Base-by-base conservation (phyloP, 768 basidiomycete species). In the Podaxis carcinomalis region DNA sequence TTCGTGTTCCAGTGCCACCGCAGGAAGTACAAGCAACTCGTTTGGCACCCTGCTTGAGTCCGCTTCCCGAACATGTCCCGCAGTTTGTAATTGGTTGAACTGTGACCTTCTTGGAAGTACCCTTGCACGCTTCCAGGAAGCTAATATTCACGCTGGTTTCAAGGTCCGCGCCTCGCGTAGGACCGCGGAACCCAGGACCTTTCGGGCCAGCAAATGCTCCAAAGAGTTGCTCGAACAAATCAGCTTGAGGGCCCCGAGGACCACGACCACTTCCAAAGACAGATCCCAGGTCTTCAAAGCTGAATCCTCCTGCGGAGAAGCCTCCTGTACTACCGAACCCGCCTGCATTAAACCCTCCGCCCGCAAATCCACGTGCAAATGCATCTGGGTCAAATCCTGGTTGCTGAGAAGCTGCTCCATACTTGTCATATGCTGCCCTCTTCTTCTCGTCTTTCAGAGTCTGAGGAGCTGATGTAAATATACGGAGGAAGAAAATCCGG, bases 81-180 rank as follows among this genome's bases (percentile, higher is more conserved):
- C 97, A 98, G 66, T 93, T 84, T 50, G 87, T 84, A 44, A 98
- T 84, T 11, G 95, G 93, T 19, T 85, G 86, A 62, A 93, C 79
- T 59, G 83, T 86, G 66, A 98, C 78, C 59, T 83, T 88, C 59
- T 89, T 86, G 51, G 81, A 82, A 16, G 90, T 78, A 53, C 97
- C 97, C 74, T 90, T 93, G 77, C 92, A 94, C n/a, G 95, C 90
- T 63, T 99, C 97, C 74, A 95, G 83, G 77, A 99, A 99, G 50
- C 80, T 83, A 65, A 99, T 77, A 50, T 81, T 83, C 68, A 98
- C 67, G 37, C 78, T 80, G 7, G 88, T 80, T 72, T 97, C 92
- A 52, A 98, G 79, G 70, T 98, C 93, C 61, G 86, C 86, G 57
- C 95, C 94, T 63, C 84, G 83, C 19, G 75, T 68, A 57, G 77